Conservation (phyloP, 176 grass and related monocot species). For the Hyparrhenia diplandra region DNA sequence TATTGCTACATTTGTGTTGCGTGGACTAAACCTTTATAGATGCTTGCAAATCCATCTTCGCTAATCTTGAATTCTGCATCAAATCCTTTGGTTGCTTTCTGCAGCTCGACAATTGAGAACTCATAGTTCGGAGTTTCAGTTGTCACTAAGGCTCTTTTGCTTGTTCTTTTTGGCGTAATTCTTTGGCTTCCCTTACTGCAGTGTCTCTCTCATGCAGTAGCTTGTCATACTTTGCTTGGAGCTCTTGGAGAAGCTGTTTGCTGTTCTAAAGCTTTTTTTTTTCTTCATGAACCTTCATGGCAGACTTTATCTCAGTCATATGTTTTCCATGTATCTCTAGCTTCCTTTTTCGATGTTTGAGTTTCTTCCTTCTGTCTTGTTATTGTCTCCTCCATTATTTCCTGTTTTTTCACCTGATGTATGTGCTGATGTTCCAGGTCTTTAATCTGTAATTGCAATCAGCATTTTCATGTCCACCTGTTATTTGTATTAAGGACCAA, state of each 20-base stretch:
- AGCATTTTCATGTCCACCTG: neutral
- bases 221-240: slow-evolving; percentile 41
- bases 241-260: slow-evolving; percentile 31
- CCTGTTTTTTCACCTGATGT: slow-evolving; percentile 37
- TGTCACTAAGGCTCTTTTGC: neutral
- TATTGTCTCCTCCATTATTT: slow-evolving; percentile 43
- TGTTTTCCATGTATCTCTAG: slow-evolving; percentile 9
- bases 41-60: slow-evolving; percentile 41
- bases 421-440: slow-evolving; percentile 31
- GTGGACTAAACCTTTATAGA: slow-evolving; percentile 52
- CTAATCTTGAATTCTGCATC: slow-evolving; percentile 47
- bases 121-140: slow-evolving; percentile 14
- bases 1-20: slow-evolving; percentile 56
- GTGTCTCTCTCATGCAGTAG: slow-evolving; percentile 36
- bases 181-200: slow-evolving; percentile 27
- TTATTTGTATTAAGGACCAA: neutral
- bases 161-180: slow-evolving; percentile 22
- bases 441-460: slow-evolving; percentile 24
- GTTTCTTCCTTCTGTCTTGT: slow-evolving; percentile 35
- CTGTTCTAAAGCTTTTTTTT: slow-evolving; percentile 34
- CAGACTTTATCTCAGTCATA: slow-evolving; percentile 31
- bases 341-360: slow-evolving; percentile 37
- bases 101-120: slow-evolving; percentile 49
- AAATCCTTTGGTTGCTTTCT: slow-evolving; percentile 46
- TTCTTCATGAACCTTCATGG: slow-evolving; percentile 35